Evolutionary conservation across 1,139 yeast genomes (phyloP).

Genomic region (Geotrichum restrictum): DNA sequence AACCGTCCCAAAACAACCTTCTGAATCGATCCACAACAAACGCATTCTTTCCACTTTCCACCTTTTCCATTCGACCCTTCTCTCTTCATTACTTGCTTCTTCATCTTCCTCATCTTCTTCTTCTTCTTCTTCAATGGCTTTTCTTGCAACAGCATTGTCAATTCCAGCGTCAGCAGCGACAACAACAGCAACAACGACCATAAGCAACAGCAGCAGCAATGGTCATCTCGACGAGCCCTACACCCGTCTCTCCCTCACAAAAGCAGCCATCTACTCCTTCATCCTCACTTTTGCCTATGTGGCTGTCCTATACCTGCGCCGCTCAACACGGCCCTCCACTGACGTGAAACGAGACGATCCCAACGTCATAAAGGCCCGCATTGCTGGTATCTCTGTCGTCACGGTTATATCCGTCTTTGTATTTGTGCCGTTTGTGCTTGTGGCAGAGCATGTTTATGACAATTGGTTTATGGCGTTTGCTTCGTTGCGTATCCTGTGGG

Average conservation of each 20-base stretch:
- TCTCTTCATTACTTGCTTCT: too few species aligned
- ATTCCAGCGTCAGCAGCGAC: too few species aligned
- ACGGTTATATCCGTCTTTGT: conserved; percentile 38
- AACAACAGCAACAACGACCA: too few species aligned
- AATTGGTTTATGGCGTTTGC: conserved; percentile 27
- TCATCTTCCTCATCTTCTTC: too few species aligned
- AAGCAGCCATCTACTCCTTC: conserved; percentile 16
- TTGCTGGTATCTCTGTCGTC: conserved; percentile 38
- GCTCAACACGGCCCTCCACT: conserved; percentile 33
- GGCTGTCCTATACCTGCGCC: conserved; percentile 34
- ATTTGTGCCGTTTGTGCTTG: conserved; percentile 26
- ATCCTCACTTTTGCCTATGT: conserved; percentile 29
- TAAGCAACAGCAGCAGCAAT: too few species aligned
- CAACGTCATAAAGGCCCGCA: conserved; percentile 42
- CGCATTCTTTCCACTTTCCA: too few species aligned
- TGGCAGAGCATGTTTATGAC: conserved; percentile 21
- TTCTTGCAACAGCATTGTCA: too few species aligned
- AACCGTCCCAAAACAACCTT: too few species aligned
- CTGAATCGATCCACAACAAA: too few species aligned
- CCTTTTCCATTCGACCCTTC: too few species aligned
- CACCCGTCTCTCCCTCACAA: neutral
- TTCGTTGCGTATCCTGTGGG: conserved; percentile 37
- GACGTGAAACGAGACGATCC: conserved; percentile 34
- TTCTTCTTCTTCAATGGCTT: too few species aligned
- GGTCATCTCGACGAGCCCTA: neutral